Conservation (phyloP, 495 filamentous ascomycete species). For the Penicillium verhagenii region DNA sequence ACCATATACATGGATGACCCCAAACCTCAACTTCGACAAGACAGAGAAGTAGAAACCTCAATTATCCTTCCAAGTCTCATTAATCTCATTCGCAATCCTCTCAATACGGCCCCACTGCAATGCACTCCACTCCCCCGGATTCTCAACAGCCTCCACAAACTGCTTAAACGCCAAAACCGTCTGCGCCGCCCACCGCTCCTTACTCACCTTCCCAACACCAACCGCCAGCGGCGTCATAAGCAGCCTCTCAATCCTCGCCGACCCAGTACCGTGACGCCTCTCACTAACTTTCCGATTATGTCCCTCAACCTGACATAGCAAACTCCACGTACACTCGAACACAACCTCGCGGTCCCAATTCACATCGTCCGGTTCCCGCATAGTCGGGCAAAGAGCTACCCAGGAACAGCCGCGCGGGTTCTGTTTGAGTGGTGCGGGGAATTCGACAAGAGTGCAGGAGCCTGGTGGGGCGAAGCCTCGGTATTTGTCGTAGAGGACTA, state of each 20-base stretch:
- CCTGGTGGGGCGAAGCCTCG: constrained; percentile 50
- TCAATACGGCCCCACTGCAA: constrained; percentile 33
- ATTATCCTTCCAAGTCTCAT: constrained; percentile 22
- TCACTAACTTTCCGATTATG: constrained; percentile 31
- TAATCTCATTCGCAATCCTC: constrained; percentile 25
- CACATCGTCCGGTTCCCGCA: constrained; percentile 40
- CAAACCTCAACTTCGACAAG: not conserved
- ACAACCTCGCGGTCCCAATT: constrained; percentile 54
- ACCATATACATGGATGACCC: too few relatives aligned
- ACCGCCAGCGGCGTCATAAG: constrained; percentile 51
- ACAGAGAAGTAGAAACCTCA: not conserved
- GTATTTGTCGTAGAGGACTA: constrained; percentile 42
- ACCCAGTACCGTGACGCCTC: not conserved
- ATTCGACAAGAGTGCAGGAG: constrained; percentile 44
- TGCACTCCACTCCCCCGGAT: constrained; percentile 30
- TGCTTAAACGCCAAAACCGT: constrained; percentile 49
- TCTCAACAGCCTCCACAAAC: constrained; percentile 41
- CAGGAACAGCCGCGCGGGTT: constrained; percentile 41
- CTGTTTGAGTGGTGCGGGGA: constrained; percentile 28
- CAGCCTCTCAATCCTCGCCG: constrained; percentile 35
- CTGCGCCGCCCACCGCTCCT: constrained; percentile 48
- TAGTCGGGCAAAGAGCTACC: constrained; percentile 53
- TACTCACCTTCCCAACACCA: constrained; percentile 43
- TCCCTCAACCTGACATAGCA: constrained; percentile 45
- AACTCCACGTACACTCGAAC: constrained; percentile 52